A percentile compares a stretch with the other conserved stretches of the same genome.
Conservation (phyloP, 768 basidiomycete species). For the Mycena indigotica region DNA sequence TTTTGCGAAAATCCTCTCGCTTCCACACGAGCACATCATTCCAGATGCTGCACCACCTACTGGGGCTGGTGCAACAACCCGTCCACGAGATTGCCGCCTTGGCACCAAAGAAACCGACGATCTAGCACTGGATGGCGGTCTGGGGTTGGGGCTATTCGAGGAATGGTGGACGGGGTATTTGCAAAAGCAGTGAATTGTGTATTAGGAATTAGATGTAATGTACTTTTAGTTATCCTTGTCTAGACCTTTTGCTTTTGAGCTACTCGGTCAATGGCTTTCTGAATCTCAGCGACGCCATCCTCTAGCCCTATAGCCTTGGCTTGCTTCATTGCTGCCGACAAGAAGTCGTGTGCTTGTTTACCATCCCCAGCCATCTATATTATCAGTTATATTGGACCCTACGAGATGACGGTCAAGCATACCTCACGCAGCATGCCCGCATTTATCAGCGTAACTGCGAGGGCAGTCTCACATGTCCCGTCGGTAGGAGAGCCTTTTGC, state of each 20-base stretch:
- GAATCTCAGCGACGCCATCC: conserved; percentile 7
- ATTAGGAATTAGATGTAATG: background rate
- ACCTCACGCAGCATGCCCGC: conserved; percentile 37
- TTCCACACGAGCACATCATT: conserved; percentile 75
- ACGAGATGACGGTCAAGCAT: background rate
- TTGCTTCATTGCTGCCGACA: conserved; percentile 9
- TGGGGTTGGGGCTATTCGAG: conserved; percentile 71
- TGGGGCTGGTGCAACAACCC: conserved; percentile 63
- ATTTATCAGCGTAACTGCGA: conserved; percentile 46
- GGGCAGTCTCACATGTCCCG: conserved; percentile 37
- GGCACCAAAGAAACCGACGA: conserved; percentile 75
- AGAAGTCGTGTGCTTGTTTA: conserved; percentile 1
- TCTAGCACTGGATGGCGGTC: conserved; percentile 58
- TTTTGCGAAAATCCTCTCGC: conserved; percentile 68
- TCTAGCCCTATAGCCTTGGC: conserved; percentile 6
- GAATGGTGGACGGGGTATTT: conserved; percentile 79
- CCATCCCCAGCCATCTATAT: conserved; percentile 17
- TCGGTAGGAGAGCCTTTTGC: conserved; percentile 23
- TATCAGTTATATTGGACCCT: background rate
- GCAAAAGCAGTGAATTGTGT: conserved; percentile 21
- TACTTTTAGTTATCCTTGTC: background rate
- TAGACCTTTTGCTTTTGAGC: conserved; percentile 15
- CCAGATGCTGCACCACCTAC: conserved; percentile 70
- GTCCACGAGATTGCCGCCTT: conserved; percentile 81
- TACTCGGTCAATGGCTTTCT: conserved; percentile 7